phyloP scores from a whole-genome alignment of 257 asterid species.

The Anisodus tanguticus region DNA sequence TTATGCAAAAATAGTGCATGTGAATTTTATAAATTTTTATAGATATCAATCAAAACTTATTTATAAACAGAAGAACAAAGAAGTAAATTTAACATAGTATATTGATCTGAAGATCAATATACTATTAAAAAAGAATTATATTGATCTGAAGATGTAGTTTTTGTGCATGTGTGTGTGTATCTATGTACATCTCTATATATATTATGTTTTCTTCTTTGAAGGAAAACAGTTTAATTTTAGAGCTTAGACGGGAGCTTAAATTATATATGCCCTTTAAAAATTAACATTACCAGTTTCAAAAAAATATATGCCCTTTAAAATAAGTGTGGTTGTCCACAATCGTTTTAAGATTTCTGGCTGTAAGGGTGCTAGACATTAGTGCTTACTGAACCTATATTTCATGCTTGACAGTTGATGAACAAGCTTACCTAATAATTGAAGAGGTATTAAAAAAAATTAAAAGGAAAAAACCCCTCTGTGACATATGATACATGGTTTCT shows the following conservation, averaged over 20 bases:
- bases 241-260: background rate
- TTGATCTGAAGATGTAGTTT: background rate
- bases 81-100: slow-evolving; percentile 6
- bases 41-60: slow-evolving; percentile 1
- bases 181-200: background rate
- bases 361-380: background rate
- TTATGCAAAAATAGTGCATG: background rate
- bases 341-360: background rate
- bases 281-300: too few relatives aligned
- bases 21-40: background rate
- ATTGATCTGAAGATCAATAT: background rate
- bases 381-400: background rate
- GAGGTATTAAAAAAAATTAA: background rate
- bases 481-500: background rate
- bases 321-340: background rate
- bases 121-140: background rate
- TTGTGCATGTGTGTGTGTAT: background rate
- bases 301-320: background rate
- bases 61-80: background rate
- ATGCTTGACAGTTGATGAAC: background rate
- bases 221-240: background rate
- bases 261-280: background rate
- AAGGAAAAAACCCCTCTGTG: slow-evolving; percentile 1
- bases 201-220: background rate
- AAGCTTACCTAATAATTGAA: background rate